Base-by-base conservation (phyloP, 1,139 yeast species). In the Debaryomyces singareniensis region DNA sequence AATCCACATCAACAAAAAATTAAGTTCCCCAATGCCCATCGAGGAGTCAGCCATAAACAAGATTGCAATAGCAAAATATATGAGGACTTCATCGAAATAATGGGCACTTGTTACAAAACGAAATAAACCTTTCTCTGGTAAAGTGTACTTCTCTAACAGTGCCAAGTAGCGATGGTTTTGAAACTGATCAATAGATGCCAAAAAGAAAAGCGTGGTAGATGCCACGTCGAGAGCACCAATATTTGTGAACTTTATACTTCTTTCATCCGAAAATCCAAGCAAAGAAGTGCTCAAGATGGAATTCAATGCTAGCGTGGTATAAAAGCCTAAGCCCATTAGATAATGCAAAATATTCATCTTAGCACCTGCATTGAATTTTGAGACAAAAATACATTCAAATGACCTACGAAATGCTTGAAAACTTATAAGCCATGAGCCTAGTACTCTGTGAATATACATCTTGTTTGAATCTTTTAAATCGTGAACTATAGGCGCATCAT, bases 281-380 rank as follows among this genome's bases (percentile, higher is more conserved):
- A 32, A 30, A 45, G 29, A 34, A 40, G 10, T 47, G 30, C 5
- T 49, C 43, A 18, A 43, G 38, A 20, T 52, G 39, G 20, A 44
- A 38, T 20, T 47, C 45, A 21, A 37, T 16, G 39, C 61, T 33
- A 55, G 42, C 42, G 63, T 36, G 0, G 70, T 32, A 45, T 89
- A 89, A 48, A 81, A 87, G 38, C 66, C 57, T 4, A 83, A 27
- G 0, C 96, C 97, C 11, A 75, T 84, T 2, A 79, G 26, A 45
- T 85, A 89, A 53, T 89, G 96, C 3, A 78, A 61, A 16, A 84
- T 38, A 48, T 87, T 85, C 62, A 89, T 87, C 32, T 69, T 63
- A 1, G 93, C 68, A 0, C 49, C 44, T 10, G 59, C 40, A 11
- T 69, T 60, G 42, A 70, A 71, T 20, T 61, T 68, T 29, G 74